Evolutionary conservation across 805 yeast species (phyloP).

Genomic region (Maudiozyma barnettii): DNA sequence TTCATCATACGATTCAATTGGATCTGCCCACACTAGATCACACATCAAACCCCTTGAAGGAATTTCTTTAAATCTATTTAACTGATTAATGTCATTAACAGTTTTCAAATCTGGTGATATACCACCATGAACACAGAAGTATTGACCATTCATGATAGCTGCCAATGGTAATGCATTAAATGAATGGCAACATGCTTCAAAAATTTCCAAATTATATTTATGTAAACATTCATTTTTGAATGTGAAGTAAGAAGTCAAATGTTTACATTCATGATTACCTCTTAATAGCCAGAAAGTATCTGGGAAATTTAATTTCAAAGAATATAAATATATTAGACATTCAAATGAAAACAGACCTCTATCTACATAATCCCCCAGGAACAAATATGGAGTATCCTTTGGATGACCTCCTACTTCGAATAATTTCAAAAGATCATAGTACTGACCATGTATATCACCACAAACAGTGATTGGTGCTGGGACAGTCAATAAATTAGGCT

Average conservation of each 20-base stretch:
- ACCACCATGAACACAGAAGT: constrained; percentile 95
- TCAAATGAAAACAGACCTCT: constrained; percentile 88
- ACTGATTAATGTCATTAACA: constrained; percentile 53
- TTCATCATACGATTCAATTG: constrained; percentile 78
- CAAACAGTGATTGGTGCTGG: constrained; percentile 94
- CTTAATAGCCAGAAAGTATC: constrained; percentile 68
- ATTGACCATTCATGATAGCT: constrained; percentile 88
- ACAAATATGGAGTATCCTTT: constrained; percentile 60
- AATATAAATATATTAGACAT: constrained; percentile 62
- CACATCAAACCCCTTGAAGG: constrained; percentile 92
- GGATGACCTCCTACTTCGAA: constrained; percentile 95
- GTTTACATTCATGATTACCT: constrained; percentile 93
- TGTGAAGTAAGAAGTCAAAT: constrained; percentile 88
- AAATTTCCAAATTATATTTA: constrained; percentile 59
- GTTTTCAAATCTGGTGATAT: constrained; percentile 73
- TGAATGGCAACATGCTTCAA: constrained; percentile 64
- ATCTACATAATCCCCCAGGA: constrained; percentile 92
- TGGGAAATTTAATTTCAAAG: constrained; percentile 71
- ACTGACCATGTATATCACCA: constrained; percentile 97
- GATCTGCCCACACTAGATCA: constrained; percentile 94
- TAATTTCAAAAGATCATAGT: constrained; percentile 76
- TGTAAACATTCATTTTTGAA: constrained; percentile 84
- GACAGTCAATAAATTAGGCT: constrained; percentile 71
- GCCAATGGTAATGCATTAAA: constrained; percentile 86
- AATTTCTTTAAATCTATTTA: constrained; percentile 83